Evolutionary conservation across 2,329 filamentous ascomycete genomes (phyloP).

Genomic region (Onygena corvina): DNA sequence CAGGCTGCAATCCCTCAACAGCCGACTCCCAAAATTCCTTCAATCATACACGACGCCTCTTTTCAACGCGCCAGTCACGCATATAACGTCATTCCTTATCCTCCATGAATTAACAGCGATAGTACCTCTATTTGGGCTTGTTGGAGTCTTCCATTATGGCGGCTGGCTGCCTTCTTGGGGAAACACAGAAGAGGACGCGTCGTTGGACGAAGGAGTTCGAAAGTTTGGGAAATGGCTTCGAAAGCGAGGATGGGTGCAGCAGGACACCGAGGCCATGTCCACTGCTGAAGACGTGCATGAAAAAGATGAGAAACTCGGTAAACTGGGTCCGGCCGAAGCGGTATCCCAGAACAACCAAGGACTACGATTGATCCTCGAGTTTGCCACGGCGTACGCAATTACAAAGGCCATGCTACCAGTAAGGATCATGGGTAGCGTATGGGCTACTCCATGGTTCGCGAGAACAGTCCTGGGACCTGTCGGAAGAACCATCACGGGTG

Average conservation of each 20-base stretch:
- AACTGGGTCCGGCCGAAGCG: constrained; percentile 17
- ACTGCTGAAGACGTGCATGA: constrained; percentile 28
- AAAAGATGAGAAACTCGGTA: constrained; percentile 20
- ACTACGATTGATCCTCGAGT: constrained; percentile 47
- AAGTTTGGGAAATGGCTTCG: constrained; percentile 67
- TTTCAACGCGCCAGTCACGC: constrained; percentile 63
- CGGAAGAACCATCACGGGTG: constrained; percentile 27
- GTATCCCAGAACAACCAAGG: constrained; percentile 31
- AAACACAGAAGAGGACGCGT: constrained; percentile 16
- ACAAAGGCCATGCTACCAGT: constrained; percentile 74
- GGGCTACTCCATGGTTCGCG: constrained; percentile 89
- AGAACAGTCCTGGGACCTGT: constrained; percentile 46
- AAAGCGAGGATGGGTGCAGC: constrained; percentile 65
- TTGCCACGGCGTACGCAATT: constrained; percentile 81
- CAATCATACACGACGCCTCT: constrained; percentile 59
- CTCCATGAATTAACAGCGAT: constrained; percentile 88
- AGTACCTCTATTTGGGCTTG: constrained; percentile 62
- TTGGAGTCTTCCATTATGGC: constrained; percentile 67
- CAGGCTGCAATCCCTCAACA: constrained; percentile 28
- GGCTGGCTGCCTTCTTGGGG: constrained; percentile 55
- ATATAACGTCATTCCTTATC: constrained; percentile 74
- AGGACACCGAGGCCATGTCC: constrained; percentile 34
- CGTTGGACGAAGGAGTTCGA: constrained; percentile 50
- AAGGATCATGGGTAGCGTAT: constrained; percentile 65
- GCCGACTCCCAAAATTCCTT: constrained; percentile 52